Evolutionary conservation across 2,329 filamentous ascomycete species (phyloP).

Genomic region (Neurospora sp.): DNA sequence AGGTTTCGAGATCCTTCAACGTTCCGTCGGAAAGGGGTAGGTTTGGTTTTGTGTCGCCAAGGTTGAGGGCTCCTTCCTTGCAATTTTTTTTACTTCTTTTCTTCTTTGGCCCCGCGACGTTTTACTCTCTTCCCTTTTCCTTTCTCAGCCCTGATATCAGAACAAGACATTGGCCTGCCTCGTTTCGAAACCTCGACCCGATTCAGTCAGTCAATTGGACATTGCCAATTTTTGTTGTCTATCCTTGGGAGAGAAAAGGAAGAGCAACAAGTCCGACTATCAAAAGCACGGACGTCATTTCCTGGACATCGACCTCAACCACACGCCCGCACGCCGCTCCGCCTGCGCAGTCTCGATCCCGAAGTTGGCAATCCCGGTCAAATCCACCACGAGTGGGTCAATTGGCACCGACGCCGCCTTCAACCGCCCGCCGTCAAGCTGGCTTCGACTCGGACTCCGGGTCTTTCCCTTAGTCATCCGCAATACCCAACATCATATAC

Average conservation of each 20-base stretch:
- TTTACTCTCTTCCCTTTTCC: background rate
- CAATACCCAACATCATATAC: slow-evolving; percentile 9
- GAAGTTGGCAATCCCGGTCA: background rate
- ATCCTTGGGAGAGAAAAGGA: background rate
- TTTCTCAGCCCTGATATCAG: background rate
- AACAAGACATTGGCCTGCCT: background rate
- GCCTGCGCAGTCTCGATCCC: background rate
- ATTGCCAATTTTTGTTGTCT: background rate
- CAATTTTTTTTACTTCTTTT: background rate
- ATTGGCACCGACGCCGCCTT: background rate
- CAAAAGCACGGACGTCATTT: background rate
- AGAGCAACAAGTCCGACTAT: background rate
- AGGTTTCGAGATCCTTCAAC: background rate
- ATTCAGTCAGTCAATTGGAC: background rate
- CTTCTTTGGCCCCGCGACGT: background rate
- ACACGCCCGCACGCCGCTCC: background rate
- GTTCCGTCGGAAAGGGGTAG: background rate
- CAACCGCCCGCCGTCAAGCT: slow-evolving; percentile 13
- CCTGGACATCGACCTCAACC: background rate
- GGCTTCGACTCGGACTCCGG: slow-evolving; percentile 16
- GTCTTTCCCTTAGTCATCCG: slow-evolving; percentile 10
- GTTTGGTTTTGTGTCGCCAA: background rate
- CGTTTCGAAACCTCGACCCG: background rate
- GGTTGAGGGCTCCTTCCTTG: background rate
- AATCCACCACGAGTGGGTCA: background rate